Base-by-base conservation (phyloP, 441 rosid genomes). In the Populus hybrid region DNA sequence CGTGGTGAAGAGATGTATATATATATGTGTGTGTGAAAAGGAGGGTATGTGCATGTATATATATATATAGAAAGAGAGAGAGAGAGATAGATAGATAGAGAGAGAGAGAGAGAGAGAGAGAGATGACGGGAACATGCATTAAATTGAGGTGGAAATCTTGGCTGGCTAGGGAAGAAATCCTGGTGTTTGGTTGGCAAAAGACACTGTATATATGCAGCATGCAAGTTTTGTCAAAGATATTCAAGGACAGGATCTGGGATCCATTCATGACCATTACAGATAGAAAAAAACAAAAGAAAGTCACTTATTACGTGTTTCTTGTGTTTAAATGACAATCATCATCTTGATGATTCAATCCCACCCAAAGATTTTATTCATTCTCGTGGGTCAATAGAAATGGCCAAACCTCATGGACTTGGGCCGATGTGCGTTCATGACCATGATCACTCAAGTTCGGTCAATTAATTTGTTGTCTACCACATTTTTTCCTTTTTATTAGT, bases 331-430 rank as follows among this genome's bases (percentile, higher is more conserved):
- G 67, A 35, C 70, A 20, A 76, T 68, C 46, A 72, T 73, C 68
- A 82, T 71, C 71, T 73, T 21, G 67, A 75, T 80, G 84, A 80
- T 80, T 80, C 83, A 72, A 63, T 72, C 70, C 77, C 83, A 80
- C 79, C 87, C 80, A 82, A 78, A 82, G 83, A 71, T 78, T 80
- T 81, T 20, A 36, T 38, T 32, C 65, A 21, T 76, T 76, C 82
- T 78, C 57, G 86, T 79, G 85, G 88, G 82, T 79, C 83, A 21
- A 21, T 26, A 38, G 4, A 3, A 21, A 10, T 10, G 70, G 14
- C 53, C 61, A 40, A 73, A 76, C 75, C 36, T 12, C 24, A 42
- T 76, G 77, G 30, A 75, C 71, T 32, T 75, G 20, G 63, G 82
- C 83, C 83, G 5, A 46, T 12, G 73, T 80, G 40, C 2, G 83